phyloP scores from a whole-genome alignment of 805 yeast genomes.

The Danielia reshetovae region DNA sequence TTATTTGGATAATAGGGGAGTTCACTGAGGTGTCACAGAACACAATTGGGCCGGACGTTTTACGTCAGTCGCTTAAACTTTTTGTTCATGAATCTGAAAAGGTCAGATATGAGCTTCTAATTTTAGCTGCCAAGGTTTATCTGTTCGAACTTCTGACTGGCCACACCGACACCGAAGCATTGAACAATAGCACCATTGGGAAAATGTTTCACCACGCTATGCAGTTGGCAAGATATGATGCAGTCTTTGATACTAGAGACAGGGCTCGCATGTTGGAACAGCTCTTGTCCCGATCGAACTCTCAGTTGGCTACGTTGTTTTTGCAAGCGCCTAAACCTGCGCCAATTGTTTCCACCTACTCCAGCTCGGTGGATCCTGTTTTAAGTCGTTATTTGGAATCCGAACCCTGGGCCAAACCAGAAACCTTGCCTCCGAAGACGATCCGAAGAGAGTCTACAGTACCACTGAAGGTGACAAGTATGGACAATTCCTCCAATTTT shows the following conservation, averaged over 20 bases:
- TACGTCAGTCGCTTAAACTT: constrained; percentile 51
- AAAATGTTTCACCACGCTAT: constrained; percentile 60
- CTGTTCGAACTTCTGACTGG: constrained; percentile 12
- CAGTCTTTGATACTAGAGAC: constrained; percentile 74
- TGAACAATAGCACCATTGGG: constrained; percentile 21
- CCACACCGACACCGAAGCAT: constrained; percentile 7
- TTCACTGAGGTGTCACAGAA: constrained; percentile 41
- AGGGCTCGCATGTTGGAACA: constrained; percentile 72
- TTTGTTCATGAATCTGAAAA: constrained; percentile 53
- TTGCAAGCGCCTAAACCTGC: constrained; percentile 75
- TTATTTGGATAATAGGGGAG: constrained; percentile 91
- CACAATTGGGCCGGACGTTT: constrained; percentile 67
- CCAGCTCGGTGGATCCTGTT: constrained; percentile 1
- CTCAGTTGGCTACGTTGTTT: constrained; percentile 63
- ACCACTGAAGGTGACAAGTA: constrained; percentile 13
- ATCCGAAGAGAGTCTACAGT: constrained; percentile 25
- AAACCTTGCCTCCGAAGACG: constrained; percentile 24
- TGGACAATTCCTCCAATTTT: constrained; percentile 6
- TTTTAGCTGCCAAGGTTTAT: constrained; percentile 69
- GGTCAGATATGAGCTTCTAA: constrained; percentile 67
- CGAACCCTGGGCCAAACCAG: constrained; percentile 44
- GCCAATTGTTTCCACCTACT: constrained; percentile 32
- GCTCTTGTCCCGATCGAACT: constrained; percentile 44
- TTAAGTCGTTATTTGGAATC: constrained; percentile 21
- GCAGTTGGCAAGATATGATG: constrained; percentile 69